Percentiles rank a stretch among this genome's conserved stretches.
These are phyloP conservation scores for Cystofilobasidium bisporidii DNA, from an alignment of 768 basidiomycete species.

Conservation along the genomic window DNA sequence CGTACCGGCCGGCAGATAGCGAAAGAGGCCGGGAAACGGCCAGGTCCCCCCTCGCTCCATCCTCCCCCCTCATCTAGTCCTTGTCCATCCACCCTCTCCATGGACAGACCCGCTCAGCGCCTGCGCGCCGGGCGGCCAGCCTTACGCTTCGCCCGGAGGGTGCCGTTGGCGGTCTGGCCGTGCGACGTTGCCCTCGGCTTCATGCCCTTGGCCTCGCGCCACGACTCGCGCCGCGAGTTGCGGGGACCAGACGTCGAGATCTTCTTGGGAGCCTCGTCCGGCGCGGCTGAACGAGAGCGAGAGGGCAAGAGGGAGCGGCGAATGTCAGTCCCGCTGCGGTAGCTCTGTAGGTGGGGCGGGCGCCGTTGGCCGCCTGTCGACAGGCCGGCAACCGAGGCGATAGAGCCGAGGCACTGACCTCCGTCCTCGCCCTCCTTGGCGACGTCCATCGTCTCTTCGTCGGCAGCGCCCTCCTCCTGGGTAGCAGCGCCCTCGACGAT, in stretches of 20 bases:
- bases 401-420: not conserved
- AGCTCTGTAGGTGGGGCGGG: too few relatives aligned
- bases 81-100: too few relatives aligned
- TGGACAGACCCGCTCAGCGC: too few relatives aligned
- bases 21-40: too few relatives aligned
- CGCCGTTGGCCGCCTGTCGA: too few relatives aligned
- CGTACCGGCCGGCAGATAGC: not conserved
- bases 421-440: not conserved
- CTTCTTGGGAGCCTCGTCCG: conserved; percentile 18
- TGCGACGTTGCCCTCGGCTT: conserved; percentile 9
- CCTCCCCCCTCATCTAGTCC: too few relatives aligned
- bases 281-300: conserved; percentile 1
- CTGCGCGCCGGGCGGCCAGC: conserved; percentile 21
- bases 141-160: conserved; percentile 13
- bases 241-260: conserved; percentile 27
- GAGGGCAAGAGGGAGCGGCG: not conserved
- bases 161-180: conserved; percentile 18
- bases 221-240: conserved; percentile 24
- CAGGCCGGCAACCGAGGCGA: not conserved
- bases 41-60: too few relatives aligned
- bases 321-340: not conserved
- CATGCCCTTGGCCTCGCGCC: conserved; percentile 27
- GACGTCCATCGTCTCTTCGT: conserved; percentile 17
- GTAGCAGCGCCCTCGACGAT: conserved; percentile 16
- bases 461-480: conserved; percentile 12